Base-by-base conservation (phyloP, 352 stramenopile genomes). In the Phytopythium cucurbitacearum region DNA sequence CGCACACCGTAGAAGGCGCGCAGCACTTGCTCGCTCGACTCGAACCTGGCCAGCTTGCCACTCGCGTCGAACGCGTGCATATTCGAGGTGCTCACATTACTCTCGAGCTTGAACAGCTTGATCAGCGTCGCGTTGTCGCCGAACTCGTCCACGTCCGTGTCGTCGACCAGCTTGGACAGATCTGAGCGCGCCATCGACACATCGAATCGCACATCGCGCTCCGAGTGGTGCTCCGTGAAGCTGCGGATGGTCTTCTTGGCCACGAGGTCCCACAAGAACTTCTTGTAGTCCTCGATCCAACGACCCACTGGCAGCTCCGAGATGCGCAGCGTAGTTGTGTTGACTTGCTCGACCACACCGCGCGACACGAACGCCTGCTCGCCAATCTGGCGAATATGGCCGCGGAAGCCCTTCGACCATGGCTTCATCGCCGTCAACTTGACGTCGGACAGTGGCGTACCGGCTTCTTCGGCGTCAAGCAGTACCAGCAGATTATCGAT, bases 281-380 rank as follows among this genome's bases (percentile, higher is more conserved):
- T 81, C 71, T 99, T 99, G 82, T 99, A 99, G 68, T 99, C 95
- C 56, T 99, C 96, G 3, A 98, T 98, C 97, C 96, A 99, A 56
- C 89, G 97, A 16, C 91, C 87, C 3, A 99, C 73, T 0, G 98
- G 97, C 5, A 99, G 65, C 79, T 99, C 98, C 7, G 84, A 91
- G 51, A 99, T 98, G 4, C 89, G 62, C 10, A 99, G 65, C 7
- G 95, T 98, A n/a, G 87, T 95, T 5, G 97, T 87, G 64, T 98
- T 89, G 9, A 95, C 65, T 38, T 85, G 71, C 12, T 82, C 54
- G 8, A 93, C 67, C 35, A 68, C 73, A 5, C 89, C 91, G 9
- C 83, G 69, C 15, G 91, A 91, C 36, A 80, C 57, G 50, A 91
- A 96, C 46, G 78, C 68, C 55, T 91, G 71, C 39, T 85, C 69